Conservation (phyloP, 441 rosid genomes). For the Erodium chrysanthum region DNA sequence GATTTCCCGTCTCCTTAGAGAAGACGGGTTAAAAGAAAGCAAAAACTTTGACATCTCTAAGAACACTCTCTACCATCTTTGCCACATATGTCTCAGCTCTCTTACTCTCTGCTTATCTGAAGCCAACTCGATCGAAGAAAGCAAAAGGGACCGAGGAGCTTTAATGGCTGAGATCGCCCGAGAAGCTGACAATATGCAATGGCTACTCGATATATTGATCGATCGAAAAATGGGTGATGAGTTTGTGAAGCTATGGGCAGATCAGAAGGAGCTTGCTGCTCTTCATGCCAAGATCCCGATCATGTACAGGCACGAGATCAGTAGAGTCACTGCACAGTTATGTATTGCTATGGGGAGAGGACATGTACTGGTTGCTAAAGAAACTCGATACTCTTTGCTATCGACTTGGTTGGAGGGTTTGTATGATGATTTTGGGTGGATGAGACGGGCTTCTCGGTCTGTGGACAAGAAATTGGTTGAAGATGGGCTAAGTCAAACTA, state of each 20-base stretch:
- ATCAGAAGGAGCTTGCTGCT: constrained; percentile 71
- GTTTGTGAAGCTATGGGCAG: constrained; percentile 77
- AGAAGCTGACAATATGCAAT: constrained; percentile 81
- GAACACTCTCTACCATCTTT: constrained; percentile 58
- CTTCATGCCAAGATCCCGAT: constrained; percentile 78
- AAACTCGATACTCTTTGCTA: constrained; percentile 49
- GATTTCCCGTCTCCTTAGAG: constrained; percentile 57
- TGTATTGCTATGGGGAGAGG: constrained; percentile 82
- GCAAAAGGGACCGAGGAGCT: constrained; percentile 45
- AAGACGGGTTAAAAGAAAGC: constrained; percentile 37
- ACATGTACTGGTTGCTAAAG: constrained; percentile 55
- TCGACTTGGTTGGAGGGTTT: constrained; percentile 82
- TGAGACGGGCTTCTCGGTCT: constrained; percentile 60
- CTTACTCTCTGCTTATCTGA: constrained; percentile 73
- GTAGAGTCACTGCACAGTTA: constrained; percentile 73
- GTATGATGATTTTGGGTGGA: constrained; percentile 87
- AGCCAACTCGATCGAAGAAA: constrained; percentile 41
- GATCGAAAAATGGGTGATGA: constrained; percentile 57
- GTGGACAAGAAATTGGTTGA: constrained; percentile 70
- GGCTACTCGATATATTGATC: constrained; percentile 76
- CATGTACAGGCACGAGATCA: constrained; percentile 71
- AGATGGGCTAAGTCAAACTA: constrained; percentile 75
- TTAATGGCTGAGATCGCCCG: constrained; percentile 72
- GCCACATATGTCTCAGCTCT: constrained; percentile 65
- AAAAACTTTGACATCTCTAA: constrained; percentile 44